phyloP scores from a whole-genome alignment of 2,329 filamentous ascomycete species.

The Cyphellophora attinorum region DNA sequence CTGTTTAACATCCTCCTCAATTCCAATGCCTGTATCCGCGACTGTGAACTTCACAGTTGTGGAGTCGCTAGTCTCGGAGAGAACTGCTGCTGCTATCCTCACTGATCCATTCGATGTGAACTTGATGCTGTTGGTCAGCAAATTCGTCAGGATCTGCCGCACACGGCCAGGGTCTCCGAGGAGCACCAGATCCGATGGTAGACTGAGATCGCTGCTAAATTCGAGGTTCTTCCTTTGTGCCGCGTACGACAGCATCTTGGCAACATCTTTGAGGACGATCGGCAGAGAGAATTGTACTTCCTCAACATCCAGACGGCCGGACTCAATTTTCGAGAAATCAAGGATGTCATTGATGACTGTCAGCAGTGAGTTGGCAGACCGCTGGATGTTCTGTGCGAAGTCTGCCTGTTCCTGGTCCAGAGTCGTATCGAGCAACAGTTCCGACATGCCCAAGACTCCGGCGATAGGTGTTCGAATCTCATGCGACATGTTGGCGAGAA shows the following conservation, averaged over 20 bases:
- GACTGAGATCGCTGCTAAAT: slow-evolving; percentile 57
- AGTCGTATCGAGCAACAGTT: slow-evolving; percentile 29
- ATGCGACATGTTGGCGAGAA: slow-evolving; percentile 72
- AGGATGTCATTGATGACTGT: slow-evolving; percentile 37
- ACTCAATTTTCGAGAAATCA: slow-evolving; percentile 62
- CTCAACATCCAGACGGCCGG: slow-evolving; percentile 66
- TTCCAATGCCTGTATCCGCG: slow-evolving; percentile 72
- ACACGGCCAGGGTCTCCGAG: slow-evolving; percentile 69
- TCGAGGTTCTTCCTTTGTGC: slow-evolving; percentile 63
- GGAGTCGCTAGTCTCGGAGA: slow-evolving; percentile 53
- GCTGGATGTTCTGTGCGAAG: slow-evolving; percentile 30
- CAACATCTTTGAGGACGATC: slow-evolving; percentile 63
- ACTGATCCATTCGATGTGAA: slow-evolving; percentile 63
- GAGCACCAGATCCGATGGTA: slow-evolving; percentile 57
- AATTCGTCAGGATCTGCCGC: slow-evolving; percentile 68
- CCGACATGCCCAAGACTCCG: slow-evolving; percentile 55
- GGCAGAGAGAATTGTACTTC: slow-evolving; percentile 71
- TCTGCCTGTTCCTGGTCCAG: slow-evolving; percentile 31
- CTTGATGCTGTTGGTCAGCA: slow-evolving; percentile 68
- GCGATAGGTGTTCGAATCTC: slow-evolving; percentile 71
- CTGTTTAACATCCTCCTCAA: slow-evolving; percentile 65
- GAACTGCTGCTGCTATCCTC: slow-evolving; percentile 54
- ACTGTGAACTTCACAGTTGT: slow-evolving; percentile 63
- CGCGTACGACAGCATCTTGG: slow-evolving; percentile 69
- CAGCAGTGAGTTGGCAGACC: slow-evolving; percentile 31